phyloP scores from a whole-genome alignment of 1,284 basidiomycete species.

The Mycena sp. region DNA sequence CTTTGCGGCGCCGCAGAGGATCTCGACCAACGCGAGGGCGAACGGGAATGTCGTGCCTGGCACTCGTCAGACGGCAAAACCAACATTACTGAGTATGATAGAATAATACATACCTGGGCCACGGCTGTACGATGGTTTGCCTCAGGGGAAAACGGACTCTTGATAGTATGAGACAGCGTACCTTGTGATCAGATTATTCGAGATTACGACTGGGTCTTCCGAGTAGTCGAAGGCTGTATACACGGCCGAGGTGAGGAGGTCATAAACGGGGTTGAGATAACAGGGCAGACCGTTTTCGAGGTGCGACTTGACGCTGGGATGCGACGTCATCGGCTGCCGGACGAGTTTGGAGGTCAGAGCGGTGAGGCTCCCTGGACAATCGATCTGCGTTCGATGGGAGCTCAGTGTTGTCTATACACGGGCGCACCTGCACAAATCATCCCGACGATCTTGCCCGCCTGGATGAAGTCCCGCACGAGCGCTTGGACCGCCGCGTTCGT shows the following conservation, averaged over 20 bases:
- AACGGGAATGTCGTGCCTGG: conserved; percentile 82
- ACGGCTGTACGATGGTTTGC: conserved; percentile 55
- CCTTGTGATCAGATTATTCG: conserved; percentile 77
- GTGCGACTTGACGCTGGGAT: conserved; percentile 76
- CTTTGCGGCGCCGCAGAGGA: conserved; percentile 72
- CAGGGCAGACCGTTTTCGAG: conserved; percentile 62
- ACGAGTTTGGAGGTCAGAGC: conserved; percentile 73
- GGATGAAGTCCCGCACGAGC: conserved; percentile 70
- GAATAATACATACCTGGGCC: conserved; percentile 68
- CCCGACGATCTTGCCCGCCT: conserved; percentile 70
- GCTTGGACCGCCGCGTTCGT: conserved; percentile 67
- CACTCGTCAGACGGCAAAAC: neutral
- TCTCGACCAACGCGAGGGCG: conserved; percentile 76
- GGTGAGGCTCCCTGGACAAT: conserved; percentile 67
- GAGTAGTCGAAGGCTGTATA: conserved; percentile 83
- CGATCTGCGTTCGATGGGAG: neutral
- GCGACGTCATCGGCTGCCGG: conserved; percentile 77
- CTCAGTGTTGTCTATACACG: neutral
- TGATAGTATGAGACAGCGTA: conserved; percentile 37
- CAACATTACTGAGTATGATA: neutral
- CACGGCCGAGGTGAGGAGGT: neutral
- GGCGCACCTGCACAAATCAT: conserved; percentile 84
- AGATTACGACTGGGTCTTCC: conserved; percentile 82
- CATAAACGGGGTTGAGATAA: too few relatives aligned
- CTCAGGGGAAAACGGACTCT: conserved; percentile 12